Base-by-base conservation (phyloP, 306 rosid genomes). In the Rosa lucieae region DNA sequence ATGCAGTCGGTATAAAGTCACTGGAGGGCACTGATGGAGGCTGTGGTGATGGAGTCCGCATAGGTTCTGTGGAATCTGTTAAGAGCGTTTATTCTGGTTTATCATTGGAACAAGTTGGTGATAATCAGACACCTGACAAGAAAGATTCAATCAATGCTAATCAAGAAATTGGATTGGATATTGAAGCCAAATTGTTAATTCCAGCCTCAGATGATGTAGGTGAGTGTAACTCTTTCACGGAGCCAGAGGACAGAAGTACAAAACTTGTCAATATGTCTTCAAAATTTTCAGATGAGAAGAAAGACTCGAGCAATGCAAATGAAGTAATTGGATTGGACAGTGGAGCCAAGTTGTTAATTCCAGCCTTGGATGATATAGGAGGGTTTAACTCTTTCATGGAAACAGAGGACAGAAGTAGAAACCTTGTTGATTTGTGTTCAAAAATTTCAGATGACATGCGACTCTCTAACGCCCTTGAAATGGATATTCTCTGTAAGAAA, bases 211-310 rank as follows among this genome's bases (percentile, higher is more conserved):
- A 42, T 67, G 26, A 39, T 39, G 72, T 9, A 4, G 49, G 72
- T 9, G 29, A 4, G 6, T 32, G 8, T 29, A 32, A 52, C 12
- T 73, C 11, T 35, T n/a, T 53, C 4, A 11, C 1, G 9, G 65
- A 73, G 21, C 5, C 35, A 73, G 37, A 5, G 46, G 35, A 52
- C 20, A 73, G 46, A 53, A 73, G 66, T 52, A 35, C 49, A 52
- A 37, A 52, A 49, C 77, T 32, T 48, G 59, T n/a, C 2, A 6
- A 5, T 12, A 5, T 52, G 65, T 20, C 76, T 32, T 49, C 65
- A 15, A 72, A 39, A 9, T 17, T 49, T 72, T 72, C 76, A 52
- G 44, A 35, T 52, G 63, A 51, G 29, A 67, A 63, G 43, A 63
- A 6, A 63, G 69, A 32, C 17, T 63, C 21, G 8, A 5, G 44